Evolutionary conservation across 495 filamentous ascomycete genomes (phyloP), one percentile per base, ranked within the genome.

Genomic region (Trichocladium antarcticum): DNA sequence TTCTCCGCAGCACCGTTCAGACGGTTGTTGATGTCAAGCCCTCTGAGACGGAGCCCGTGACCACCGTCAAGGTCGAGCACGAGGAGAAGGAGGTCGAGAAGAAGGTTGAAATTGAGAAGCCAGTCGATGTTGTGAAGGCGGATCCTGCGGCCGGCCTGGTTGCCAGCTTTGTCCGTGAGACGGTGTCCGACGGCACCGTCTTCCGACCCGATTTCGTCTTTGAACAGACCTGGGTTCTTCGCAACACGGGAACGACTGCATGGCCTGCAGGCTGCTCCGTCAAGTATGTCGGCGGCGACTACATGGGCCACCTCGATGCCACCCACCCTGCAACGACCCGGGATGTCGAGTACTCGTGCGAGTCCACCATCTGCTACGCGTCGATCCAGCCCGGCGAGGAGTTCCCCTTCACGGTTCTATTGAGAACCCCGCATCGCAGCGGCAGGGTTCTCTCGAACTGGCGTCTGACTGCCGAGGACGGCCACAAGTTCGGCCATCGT

Each of bases 261-360:
- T 99, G 92, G 92, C 93, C 93, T 28, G 78, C 78, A 36, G 92
- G 89, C 47, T 90, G 85, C 74, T 83, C 82, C 47, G 86, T 97
- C 54, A 87, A 84, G 66, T 96, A 88, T 56, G 80, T 89, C 45
- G 87, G 89, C 41, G 92, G 92, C 45, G 93, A 97, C 61, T 83
- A 84, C 61, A 97, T 99, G 93, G 85, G 89, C 57, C 81, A 89
- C 51, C 73, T 94, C 42, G 85, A 93, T 60, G 72, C 82, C 20
- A 74, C 69, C 43, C 87, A 86, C 64, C 85, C 87, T 7, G 81
- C 81, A 3, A 83, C 82, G 53, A 77, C 83, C 16, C 69, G 74
- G 9, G 81, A 87, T 40, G 77, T 94, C 46, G 75, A 77, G 27
- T 74, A 74, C 34, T 84, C 84, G 35, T 83, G 82, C 59, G 81